Evolutionary conservation across 31 red algal species (phyloP), one percentile per base, ranked within the genome.

Genomic region (Asparagopsis taxiformis): DNA sequence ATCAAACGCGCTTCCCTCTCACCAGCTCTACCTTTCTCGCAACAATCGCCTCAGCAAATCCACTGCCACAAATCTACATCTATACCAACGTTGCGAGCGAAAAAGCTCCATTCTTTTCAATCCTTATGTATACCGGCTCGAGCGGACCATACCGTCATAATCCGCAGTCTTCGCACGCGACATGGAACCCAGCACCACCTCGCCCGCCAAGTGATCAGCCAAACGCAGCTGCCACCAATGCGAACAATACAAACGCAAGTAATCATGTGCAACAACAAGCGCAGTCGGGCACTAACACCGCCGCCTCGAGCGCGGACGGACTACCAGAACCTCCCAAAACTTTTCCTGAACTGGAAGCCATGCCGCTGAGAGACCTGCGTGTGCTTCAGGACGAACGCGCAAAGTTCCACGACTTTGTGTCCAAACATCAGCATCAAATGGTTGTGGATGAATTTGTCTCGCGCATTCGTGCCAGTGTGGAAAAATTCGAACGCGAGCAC

Each of bases 381-480:
- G 36, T 75, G 9, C 55, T 82, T 11, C 43, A 91, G 38, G 87
- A 82, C 26, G 87, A 82, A 56, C 65, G 51, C 26, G 75, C 77
- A 32, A 74, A 68, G 17, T 77, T 81, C 70, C 61, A 82, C 51
- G 77, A 82, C 41, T 81, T 76, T 77, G 63, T 91, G 3, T 68
- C 48, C n/a, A 82, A 91, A 34, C 83, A 87, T 21, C 38, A 71
- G 55, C 72, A 87, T 72, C 83, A 87, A 55, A 50, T 46, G 57
- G 62, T 35, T 28, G 61, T 87, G 29, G 72, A 87, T 20, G 39
- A 67, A 1, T 57, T 68, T 26, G 55, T 87, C 29, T 35, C 61
- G 23, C 62, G 57, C 24, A 59, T 77, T 46, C 50, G 65, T 17
- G 65, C 30, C 10, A 57, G 72, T n/a, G 83, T 87, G 3, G 83